A percentile compares a stretch with the other conserved stretches of the same genome.
These are phyloP conservation scores for Paxillus ammoniavirescens DNA, from an alignment of 768 basidiomycete species.

Conservation along the genomic window DNA sequence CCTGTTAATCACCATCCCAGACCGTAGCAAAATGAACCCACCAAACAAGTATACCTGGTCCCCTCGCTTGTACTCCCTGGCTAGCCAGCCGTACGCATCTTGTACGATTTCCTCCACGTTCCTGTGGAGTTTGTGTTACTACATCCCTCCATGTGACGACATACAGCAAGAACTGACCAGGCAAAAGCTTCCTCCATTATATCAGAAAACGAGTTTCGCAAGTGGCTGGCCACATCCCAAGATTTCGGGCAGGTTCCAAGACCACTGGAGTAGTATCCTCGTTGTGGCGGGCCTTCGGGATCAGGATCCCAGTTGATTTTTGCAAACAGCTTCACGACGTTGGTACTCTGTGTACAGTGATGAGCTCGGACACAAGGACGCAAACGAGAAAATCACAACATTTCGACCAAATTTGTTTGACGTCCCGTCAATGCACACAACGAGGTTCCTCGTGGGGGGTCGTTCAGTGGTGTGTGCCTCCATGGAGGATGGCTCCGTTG, in stretches of 20 bases:
- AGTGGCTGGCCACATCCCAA: conserved; percentile 20
- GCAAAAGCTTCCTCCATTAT: conserved; percentile 27
- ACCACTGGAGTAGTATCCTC: conserved; percentile 38
- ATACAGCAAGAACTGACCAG: conserved; percentile 24
- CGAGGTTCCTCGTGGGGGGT: too few species aligned
- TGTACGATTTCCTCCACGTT: conserved; percentile 35
- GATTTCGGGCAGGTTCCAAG: conserved; percentile 36
- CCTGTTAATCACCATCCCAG: not conserved
- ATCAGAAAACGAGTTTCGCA: conserved; percentile 19
- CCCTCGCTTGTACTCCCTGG: conserved; percentile 28
- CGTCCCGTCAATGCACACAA: too few species aligned
- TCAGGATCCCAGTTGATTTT: conserved; percentile 17
- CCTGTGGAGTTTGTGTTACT: conserved; percentile 16
- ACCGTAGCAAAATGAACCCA: not conserved
- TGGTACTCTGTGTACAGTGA: conserved; percentile 30
- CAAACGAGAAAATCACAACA: too few species aligned
- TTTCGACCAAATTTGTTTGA: too few species aligned
- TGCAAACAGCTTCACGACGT: conserved; percentile 36
- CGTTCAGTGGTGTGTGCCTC: too few species aligned
- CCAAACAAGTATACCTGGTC: conserved; percentile 37
- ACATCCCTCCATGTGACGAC: not conserved
- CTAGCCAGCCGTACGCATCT: conserved; percentile 34
- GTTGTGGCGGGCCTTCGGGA: conserved; percentile 24
- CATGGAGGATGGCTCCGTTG: too few species aligned
- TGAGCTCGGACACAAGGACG: not conserved